Base-by-base conservation (phyloP, 2,329 filamentous ascomycete genomes). In the Penicillium sp. region DNA sequence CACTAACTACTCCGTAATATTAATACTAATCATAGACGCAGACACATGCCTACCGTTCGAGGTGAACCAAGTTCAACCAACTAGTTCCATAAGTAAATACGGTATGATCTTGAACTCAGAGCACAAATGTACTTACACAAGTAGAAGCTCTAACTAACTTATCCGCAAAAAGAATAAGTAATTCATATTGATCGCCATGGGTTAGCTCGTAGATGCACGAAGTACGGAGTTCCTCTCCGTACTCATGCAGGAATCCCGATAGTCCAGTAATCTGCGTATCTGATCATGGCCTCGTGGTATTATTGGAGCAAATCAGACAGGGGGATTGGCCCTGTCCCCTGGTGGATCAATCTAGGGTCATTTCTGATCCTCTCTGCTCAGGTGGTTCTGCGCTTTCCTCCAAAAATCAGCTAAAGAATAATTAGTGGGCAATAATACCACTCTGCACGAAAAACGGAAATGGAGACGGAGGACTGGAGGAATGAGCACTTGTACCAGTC, bases 341-440 rank as follows among this genome's bases (percentile, higher is more conserved):
- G 52, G 62, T 64, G 62, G 62, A 64, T 62, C 61, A 5, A 2
- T 58, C 48, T 55, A 58, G 61, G 41, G 58, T 39, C 42, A 38
- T 42, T 41, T 8, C 35, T 62, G 47, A 31, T 6, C 35, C 53
- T 59, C 56, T 41, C 51, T 22, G 17, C 17, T 28, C 20, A 20
- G 20, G 20, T 20, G 47, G 43, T 47, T 31, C 14, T 47, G 14
- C 25, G 41, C 31, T 31, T 31, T 31, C 28, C 28, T 31, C 25
- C 25, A 28, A 28, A 28, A 28, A 5, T 28, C 25, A 28, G 25
- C 25, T 43, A 20, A 11, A 28, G 28, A 28, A 15, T 31, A 47
- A 47, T 47, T 22, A 14, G 14, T 31, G 20, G 20, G 20, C 25
- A 47, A 17, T 43, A 54, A 38, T 31, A n/a, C 15, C 7, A 31